Evolutionary conservation across 176 grass and related monocot genomes (phyloP).

Genomic region (Lolium multiflorum): DNA sequence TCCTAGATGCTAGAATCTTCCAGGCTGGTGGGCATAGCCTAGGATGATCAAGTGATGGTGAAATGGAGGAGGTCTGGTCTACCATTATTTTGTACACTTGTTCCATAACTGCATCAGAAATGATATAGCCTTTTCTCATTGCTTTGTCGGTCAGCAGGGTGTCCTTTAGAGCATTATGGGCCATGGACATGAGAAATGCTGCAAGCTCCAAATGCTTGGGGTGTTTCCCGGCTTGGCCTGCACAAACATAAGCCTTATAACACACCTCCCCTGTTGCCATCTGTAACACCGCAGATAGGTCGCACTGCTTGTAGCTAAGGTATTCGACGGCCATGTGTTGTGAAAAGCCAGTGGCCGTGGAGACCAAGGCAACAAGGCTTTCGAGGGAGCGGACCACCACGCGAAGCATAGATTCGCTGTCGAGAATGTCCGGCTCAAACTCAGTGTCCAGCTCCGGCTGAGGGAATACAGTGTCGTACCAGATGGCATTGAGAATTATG

Average conservation of each 20-base stretch:
- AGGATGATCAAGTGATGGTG: not conserved
- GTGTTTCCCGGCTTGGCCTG: constrained; percentile 11
- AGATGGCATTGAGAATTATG: constrained; percentile 7
- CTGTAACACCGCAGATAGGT: constrained; percentile 4
- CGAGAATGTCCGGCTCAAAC: constrained; percentile 15
- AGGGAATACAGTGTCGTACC: not conserved
- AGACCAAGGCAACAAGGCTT: constrained; percentile 1
- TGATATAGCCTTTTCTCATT: not conserved
- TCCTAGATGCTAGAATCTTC: constrained; percentile 22
- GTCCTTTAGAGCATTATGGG: not conserved
- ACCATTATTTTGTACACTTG: constrained; percentile 10
- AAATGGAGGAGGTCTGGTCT: not conserved
- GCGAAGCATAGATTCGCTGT: not conserved
- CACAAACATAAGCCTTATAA: constrained; percentile 10
- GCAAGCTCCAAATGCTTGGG: constrained; percentile 34
- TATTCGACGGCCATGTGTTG: constrained; percentile 8
- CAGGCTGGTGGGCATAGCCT: not conserved
- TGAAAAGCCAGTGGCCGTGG: constrained; percentile 6
- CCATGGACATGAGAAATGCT: constrained; percentile 18
- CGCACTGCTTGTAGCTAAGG: constrained; percentile 11
- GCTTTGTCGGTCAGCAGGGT: not conserved
- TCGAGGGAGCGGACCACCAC: not conserved
- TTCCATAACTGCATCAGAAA: constrained; percentile 27
- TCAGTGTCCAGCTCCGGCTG: not conserved
- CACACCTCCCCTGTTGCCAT: not conserved